These are phyloP conservation scores for Boletellus sp. DNA, from an alignment of 1,284 basidiomycete species.

Conservation along the genomic window DNA sequence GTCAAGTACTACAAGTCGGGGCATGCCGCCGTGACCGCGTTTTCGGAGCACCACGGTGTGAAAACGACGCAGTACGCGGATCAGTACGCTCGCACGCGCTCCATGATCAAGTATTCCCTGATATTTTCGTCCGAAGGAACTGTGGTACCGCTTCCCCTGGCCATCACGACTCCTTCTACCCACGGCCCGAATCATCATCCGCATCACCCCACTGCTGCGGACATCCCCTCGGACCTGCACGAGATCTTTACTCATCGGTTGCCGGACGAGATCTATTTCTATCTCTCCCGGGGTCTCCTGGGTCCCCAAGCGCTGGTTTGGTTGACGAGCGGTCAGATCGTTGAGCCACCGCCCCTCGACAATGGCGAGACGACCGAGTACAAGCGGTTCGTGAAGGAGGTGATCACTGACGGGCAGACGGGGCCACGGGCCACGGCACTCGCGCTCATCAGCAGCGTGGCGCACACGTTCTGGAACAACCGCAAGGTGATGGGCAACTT, in stretches of 20 bases:
- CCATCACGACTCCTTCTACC: constrained; percentile 50
- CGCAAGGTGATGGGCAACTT: constrained; percentile 69
- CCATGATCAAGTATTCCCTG: constrained; percentile 91
- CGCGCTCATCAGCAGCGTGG: constrained; percentile 76
- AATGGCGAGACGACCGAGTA: constrained; percentile 96
- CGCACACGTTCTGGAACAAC: constrained; percentile 78
- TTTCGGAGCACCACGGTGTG: constrained; percentile 74
- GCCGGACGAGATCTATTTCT: constrained; percentile 96
- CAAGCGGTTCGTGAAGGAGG: constrained; percentile 90
- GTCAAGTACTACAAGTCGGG: constrained; percentile 89
- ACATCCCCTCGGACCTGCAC: constrained; percentile 89
- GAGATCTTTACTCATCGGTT: constrained; percentile 94
- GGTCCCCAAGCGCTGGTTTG: constrained; percentile 86
- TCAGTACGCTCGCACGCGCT: constrained; percentile 84
- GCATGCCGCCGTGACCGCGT: constrained; percentile 74
- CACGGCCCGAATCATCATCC: constrained; percentile 56
- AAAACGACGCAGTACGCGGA: constrained; percentile 79
- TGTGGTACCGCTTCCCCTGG: constrained; percentile 86
- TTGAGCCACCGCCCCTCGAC: constrained; percentile 89
- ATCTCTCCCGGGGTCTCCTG: constrained; percentile 89
- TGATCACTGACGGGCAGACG: constrained; percentile 88
- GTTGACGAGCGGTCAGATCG: constrained; percentile 81
- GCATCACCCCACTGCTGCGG: constrained; percentile 75
- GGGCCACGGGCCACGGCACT: constrained; percentile 90
- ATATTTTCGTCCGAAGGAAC: constrained; percentile 89